Evolutionary conservation across 1,284 basidiomycete genomes (phyloP), one percentile per base, ranked within the genome.

Genomic region (Microbotryum silenes-acaulis): DNA sequence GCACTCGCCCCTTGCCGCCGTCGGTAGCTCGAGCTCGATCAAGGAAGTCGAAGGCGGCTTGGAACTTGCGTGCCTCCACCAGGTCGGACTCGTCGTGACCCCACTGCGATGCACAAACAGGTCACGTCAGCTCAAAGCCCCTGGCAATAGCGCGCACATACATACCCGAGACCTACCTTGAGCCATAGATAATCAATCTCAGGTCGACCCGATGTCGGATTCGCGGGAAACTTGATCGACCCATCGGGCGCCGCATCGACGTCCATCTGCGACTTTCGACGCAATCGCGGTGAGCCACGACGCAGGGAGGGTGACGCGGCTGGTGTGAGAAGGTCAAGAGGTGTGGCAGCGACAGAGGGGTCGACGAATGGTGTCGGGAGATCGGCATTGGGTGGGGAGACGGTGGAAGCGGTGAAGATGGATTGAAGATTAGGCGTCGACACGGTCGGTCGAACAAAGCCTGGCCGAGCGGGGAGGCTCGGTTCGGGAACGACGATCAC

Each of bases 21-120:
- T 84, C 83, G 63, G 84, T 82, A 60, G 82, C 79, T 54, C 89
- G 76, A 52, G 88, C 86, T 46, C 81, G 80, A 74, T 93, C 91
- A 64, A 88, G 82, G 73, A 91, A 93, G 20, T 81, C 75, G 80
- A 93, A 72, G 23, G 70, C 69, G 14, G 46, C 29, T 51, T 69
- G 64, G 23, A 63, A 62, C 54, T 65, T 64, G 51, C 64, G 57
- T 37, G 71, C 67, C 33, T 63, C 59, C 63, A 92, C 89, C 55
- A 97, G 83, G 70, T 94, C 87, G 60, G 85, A 81, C 77, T 93
- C 89, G 23, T 91, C 91, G 75, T 97, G 92, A 47, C 89, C 91
- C 92, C 92, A 97, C 54, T 83, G 82, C 29, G 94, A 81, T 75
- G 94, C 92, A 75, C 91, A 84, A 74, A 94, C 72, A 61, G 44